Percentiles rank a stretch among this genome's conserved stretches.
Evolutionary conservation across 352 stramenopile genomes (phyloP).

Genomic region (Globisporangium solare): DNA sequence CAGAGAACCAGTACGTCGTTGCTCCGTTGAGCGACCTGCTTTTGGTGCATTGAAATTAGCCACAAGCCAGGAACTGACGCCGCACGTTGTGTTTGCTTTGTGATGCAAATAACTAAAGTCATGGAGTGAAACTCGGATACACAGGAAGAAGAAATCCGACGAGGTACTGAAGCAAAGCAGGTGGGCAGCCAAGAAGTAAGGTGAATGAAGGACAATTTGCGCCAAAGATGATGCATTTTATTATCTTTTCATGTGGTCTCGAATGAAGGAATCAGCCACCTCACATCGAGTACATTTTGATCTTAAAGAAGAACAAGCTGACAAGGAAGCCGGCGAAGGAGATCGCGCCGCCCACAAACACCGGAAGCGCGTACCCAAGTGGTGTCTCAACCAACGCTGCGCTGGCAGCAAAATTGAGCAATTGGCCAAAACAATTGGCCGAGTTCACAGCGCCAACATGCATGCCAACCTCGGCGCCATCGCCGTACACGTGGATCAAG

Average conservation of each 20-base stretch:
- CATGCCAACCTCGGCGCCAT: constrained; percentile 33
- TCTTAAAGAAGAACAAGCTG: constrained; percentile 46
- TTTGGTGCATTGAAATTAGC: neutral
- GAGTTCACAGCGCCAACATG: constrained; percentile 53
- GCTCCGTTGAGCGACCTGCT: neutral
- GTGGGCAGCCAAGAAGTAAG: too few species aligned
- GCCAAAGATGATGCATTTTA: too few species aligned
- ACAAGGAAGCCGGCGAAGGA: constrained; percentile 63
- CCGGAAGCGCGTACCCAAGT: constrained; percentile 21
- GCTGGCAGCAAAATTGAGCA: constrained; percentile 47
- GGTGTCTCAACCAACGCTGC: constrained; percentile 27
- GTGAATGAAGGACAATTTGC: too few species aligned
- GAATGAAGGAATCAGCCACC: too few species aligned
- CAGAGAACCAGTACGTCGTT: constrained; percentile 66
- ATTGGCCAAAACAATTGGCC: constrained; percentile 41
- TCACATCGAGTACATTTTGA: constrained; percentile 82
- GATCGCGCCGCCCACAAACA: constrained; percentile 27
- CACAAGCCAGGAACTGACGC: too few species aligned
- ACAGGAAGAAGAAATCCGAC: constrained; percentile 9
- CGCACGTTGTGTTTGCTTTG: too few species aligned
- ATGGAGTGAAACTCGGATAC: constrained; percentile 17
- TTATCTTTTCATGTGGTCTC: too few species aligned
- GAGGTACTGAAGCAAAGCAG: constrained; percentile 15
- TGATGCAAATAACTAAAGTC: constrained; percentile 2
- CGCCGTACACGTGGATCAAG: constrained; percentile 42